phyloP scores from a whole-genome alignment of 164 flowering plant genomes.

The Chimonanthus salicifolius region DNA sequence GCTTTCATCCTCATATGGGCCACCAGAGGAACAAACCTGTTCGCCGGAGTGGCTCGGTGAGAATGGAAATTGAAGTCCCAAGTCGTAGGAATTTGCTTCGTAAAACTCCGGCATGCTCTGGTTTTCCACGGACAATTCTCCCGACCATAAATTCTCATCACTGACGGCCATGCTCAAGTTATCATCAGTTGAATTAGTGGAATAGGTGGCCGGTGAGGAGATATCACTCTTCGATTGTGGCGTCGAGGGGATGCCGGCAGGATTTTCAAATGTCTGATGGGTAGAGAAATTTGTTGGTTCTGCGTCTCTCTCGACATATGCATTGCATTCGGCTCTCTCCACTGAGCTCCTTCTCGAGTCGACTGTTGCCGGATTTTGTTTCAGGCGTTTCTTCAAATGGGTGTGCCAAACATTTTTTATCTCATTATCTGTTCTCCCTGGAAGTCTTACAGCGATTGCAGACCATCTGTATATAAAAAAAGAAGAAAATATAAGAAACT shows the following conservation, averaged over 20 bases:
- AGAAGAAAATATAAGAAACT: background rate
- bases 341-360: background rate
- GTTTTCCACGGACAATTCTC: slow-evolving; percentile 1
- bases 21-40: background rate
- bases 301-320: background rate
- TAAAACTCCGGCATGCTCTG: background rate
- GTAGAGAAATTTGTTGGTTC: background rate
- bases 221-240: background rate
- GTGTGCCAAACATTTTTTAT: slow-evolving; percentile 66
- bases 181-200: background rate
- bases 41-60: background rate
- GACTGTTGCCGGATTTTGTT: slow-evolving; percentile 3
- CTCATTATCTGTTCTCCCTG: slow-evolving; percentile 59
- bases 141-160: slow-evolving; percentile 5
- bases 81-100: background rate
- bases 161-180: background rate
- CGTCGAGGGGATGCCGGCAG: background rate
- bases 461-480: slow-evolving; percentile 33
- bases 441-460: slow-evolving; percentile 45
- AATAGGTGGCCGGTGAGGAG: slow-evolving; percentile 2
- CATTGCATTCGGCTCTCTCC: background rate
- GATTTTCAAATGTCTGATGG: background rate
- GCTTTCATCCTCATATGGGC: background rate
- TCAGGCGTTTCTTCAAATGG: slow-evolving; percentile 41
- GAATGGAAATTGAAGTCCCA: background rate